Percentiles rank a stretch among this genome's conserved stretches.
phyloP scores from a whole-genome alignment of 2,329 filamentous ascomycete genomes.

The Lasiodiplodia gonubiensis region DNA sequence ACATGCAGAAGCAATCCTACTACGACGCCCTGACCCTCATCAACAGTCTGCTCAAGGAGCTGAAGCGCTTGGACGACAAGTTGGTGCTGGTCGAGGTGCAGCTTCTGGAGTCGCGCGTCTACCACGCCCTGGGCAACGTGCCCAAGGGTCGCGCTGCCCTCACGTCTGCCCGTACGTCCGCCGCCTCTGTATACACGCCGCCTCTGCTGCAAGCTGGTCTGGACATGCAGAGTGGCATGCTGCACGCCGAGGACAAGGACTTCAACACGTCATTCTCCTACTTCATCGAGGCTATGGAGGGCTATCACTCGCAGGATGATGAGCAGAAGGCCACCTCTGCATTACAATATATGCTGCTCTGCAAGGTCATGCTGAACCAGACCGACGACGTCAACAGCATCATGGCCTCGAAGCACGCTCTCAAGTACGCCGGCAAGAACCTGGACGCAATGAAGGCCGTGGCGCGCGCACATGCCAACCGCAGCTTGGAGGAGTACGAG shows the following conservation, averaged over 20 bases:
- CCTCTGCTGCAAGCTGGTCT: conserved; percentile 93
- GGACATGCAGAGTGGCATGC: conserved; percentile 99
- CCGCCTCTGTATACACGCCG: conserved; percentile 96
- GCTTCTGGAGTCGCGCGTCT: conserved; percentile 93
- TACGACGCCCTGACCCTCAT: conserved; percentile 97
- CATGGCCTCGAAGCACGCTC: conserved; percentile 93
- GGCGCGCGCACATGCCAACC: conserved; percentile 91
- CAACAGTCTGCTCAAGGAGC: conserved; percentile 92
- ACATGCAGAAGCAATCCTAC: conserved; percentile 97
- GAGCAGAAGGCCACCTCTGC: conserved; percentile 89
- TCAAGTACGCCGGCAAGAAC: conserved; percentile 93
- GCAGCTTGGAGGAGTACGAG: conserved; percentile 96
- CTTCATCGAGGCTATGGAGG: conserved; percentile 98
- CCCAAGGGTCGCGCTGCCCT: conserved; percentile 93
- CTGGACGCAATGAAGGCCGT: conserved; percentile 99
- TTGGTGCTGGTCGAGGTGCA: conserved; percentile 97
- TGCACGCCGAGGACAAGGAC: conserved; percentile 97
- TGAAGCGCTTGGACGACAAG: conserved; percentile 98
- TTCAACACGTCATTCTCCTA: conserved; percentile 99
- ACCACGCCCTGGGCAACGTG: conserved; percentile 96
- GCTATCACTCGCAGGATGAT: conserved; percentile 93
- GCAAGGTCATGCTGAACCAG: conserved; percentile 99
- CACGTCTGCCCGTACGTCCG: conserved; percentile 91
- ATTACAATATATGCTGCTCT: conserved; percentile 98
- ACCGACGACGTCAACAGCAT: conserved; percentile 95